Conservation (phyloP, 345 rosid genomes). For the Salix suchowensis region DNA sequence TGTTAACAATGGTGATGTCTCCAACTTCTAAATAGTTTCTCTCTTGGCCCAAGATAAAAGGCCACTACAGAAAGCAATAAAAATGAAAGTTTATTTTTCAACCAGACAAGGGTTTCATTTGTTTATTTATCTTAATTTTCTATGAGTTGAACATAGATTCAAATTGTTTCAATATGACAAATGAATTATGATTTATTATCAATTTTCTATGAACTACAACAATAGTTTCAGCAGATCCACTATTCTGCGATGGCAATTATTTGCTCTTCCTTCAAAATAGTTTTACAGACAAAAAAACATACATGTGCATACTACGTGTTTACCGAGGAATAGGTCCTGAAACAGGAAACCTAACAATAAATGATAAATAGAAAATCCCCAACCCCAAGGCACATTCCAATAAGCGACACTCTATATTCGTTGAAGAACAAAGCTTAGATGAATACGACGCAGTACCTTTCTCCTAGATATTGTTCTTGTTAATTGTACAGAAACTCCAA, state of each 20-base stretch:
- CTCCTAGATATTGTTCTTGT: constrained; percentile 98
- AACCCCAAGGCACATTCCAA: background rate
- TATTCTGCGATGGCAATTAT: background rate
- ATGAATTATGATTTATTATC: background rate
- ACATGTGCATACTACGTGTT: background rate
- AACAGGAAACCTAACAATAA: background rate
- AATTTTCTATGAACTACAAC: background rate
- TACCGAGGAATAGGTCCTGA: constrained; percentile 2
- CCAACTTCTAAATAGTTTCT: constrained; percentile 1
- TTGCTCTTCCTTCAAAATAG: no score
- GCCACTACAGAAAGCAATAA: background rate
- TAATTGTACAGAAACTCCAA: constrained; percentile 98
- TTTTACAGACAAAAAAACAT: no score
- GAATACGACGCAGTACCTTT: constrained; percentile 58
- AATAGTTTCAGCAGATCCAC: background rate
- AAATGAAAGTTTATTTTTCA: background rate
- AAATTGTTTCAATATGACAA: background rate
- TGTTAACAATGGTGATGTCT: no score
- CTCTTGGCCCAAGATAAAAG: background rate
- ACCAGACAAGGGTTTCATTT: background rate
- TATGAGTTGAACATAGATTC: background rate
- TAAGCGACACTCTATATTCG: background rate
- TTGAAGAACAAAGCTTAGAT: background rate
- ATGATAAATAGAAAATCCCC: background rate
- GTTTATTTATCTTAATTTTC: background rate